A percentile compares a stretch with the other conserved stretches of the same genome.
Conservation (phyloP, 352 stramenopile genomes). For the Globisporangium takayamanum region DNA sequence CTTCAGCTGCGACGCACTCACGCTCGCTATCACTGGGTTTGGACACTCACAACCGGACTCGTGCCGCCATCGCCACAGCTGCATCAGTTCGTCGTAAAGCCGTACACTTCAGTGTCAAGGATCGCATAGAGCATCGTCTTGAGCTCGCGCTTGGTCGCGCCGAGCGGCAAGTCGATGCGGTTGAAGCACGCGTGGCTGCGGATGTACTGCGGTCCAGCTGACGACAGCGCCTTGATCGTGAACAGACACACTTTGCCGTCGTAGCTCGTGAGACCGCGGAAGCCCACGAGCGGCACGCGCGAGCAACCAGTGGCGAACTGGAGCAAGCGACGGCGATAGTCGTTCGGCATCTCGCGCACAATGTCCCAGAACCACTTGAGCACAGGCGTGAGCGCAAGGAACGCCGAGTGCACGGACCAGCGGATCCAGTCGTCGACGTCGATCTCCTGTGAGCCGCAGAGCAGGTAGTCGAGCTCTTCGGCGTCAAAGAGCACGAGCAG, state of each 20-base stretch:
- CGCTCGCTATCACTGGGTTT: no score
- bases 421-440: conserved; percentile 92
- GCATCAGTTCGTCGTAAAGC: conserved; percentile 56
- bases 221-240: conserved; percentile 53
- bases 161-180: conserved; percentile 93
- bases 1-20: no score
- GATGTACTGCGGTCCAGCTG: conserved; percentile 47
- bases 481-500: conserved; percentile 95
- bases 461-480: conserved; percentile 94
- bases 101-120: conserved; percentile 57
- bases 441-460: conserved; percentile 92
- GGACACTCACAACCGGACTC: no score
- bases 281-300: conserved; percentile 69
- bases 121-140: conserved; percentile 54
- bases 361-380: conserved; percentile 67
- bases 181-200: conserved; percentile 80
- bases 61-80: no score
- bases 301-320: conserved; percentile 79
- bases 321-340: conserved; percentile 67
- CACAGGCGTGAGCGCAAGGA: conserved; percentile 24
- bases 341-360: conserved; percentile 82
- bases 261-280: conserved; percentile 69
- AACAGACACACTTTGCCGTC: conserved; percentile 74
- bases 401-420: conserved; percentile 56
- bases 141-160: conserved; percentile 85